A percentile compares a stretch with the other conserved stretches of the same genome.
These are phyloP conservation scores for Fraxinus americana DNA, from an alignment of 257 asterid species.

Conservation along the genomic window DNA sequence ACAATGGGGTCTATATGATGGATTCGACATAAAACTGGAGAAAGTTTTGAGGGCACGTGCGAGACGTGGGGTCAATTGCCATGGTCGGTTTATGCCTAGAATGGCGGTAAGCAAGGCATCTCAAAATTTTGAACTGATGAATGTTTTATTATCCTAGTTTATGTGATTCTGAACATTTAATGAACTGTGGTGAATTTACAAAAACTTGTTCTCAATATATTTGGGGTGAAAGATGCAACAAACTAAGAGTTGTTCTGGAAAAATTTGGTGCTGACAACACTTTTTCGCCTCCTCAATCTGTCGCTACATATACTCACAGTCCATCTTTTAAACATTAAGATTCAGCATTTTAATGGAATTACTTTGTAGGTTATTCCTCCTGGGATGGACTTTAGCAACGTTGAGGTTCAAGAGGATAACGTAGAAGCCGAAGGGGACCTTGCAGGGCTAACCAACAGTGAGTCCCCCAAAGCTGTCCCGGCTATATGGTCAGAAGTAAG, in stretches of 20 bases:
- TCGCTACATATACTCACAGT: too few species aligned
- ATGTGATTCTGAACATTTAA: neutral
- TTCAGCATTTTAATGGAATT: neutral
- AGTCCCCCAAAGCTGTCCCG: slow-evolving; percentile 75
- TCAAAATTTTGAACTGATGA: too few species aligned
- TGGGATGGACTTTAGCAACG: slow-evolving; percentile 88
- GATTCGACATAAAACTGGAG: slow-evolving; percentile 80
- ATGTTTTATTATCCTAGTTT: slow-evolving; percentile 1
- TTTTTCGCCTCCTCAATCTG: neutral
- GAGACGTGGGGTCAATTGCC: slow-evolving; percentile 78
- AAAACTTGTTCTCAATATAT: neutral
- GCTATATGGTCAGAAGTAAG: slow-evolving; percentile 81
- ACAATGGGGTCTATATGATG: slow-evolving; percentile 90
- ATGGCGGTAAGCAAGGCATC: slow-evolving; percentile 35
- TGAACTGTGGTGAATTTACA: neutral
- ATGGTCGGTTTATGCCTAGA: slow-evolving; percentile 87
- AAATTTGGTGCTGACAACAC: neutral
- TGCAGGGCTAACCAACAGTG: slow-evolving; percentile 41
- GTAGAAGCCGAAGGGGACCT: slow-evolving; percentile 68
- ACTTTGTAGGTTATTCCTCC: slow-evolving; percentile 75
- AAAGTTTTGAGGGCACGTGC: slow-evolving; percentile 75
- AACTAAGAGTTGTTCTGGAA: too few species aligned
- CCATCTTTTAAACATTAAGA: neutral
- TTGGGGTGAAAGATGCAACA: neutral
- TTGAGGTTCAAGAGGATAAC: slow-evolving; percentile 62